Evolutionary conservation across 305 asterid genomes (phyloP).

Genomic region (Stenogyne calaminthoides): DNA sequence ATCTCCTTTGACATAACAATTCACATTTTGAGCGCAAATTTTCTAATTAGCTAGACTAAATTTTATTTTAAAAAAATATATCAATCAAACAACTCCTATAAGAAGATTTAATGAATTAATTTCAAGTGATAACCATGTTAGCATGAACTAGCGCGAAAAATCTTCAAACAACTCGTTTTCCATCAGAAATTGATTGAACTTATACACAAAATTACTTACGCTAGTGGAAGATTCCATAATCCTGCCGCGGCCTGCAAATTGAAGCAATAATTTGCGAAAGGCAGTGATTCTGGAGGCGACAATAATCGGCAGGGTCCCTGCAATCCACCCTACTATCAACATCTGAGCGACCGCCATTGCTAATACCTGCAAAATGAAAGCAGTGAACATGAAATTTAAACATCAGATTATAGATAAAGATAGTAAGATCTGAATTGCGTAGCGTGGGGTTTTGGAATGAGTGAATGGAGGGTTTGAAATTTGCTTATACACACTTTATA

Average conservation of each 20-base stretch:
- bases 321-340: constrained; percentile 67
- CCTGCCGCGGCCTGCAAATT: constrained; percentile 62
- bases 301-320: constrained; percentile 49
- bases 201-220: constrained; percentile 37
- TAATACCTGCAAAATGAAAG: constrained; percentile 10
- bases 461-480: not conserved
- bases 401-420: not conserved
- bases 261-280: constrained; percentile 42
- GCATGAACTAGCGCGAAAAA: not conserved
- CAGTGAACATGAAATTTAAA: not conserved
- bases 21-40: not conserved
- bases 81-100: not conserved
- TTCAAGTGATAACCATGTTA: not conserved
- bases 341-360: constrained; percentile 39
- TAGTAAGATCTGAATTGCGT: not conserved
- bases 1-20: not conserved
- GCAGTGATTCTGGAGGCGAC: constrained; percentile 40
- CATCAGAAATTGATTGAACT: not conserved
- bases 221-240: constrained; percentile 51
- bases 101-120: too few species aligned
- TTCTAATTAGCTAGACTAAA: constrained; percentile 20
- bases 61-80: not conserved
- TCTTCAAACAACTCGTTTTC: not conserved
- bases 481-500: not conserved
- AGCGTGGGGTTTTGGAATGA: constrained; percentile 19